Conservation (phyloP, 2,329 filamentous ascomycete genomes). For the Myriosclerotinia curreyana region DNA sequence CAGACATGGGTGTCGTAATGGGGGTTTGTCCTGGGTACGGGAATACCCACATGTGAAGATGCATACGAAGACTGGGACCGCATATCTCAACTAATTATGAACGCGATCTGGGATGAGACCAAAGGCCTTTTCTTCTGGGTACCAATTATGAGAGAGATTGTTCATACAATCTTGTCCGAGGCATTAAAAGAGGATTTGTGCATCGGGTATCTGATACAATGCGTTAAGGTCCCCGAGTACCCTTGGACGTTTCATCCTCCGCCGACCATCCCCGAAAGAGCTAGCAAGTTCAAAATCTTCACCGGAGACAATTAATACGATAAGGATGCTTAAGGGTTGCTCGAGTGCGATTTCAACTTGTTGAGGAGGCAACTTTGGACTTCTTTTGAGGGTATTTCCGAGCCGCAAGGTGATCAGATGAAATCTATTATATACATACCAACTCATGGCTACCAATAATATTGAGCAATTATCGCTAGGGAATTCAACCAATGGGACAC, state of each 20-base stretch:
- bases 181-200: constrained; percentile 8
- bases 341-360: neutral
- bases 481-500: neutral
- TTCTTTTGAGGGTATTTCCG: neutral
- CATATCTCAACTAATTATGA: constrained; percentile 11
- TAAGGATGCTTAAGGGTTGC: neutral
- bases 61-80: constrained; percentile 1
- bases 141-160: constrained; percentile 1
- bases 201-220: constrained; percentile 16
- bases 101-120: neutral
- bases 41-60: constrained; percentile 5
- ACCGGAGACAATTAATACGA: constrained; percentile 1
- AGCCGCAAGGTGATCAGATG: neutral
- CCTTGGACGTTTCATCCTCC: constrained; percentile 13
- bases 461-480: constrained; percentile 4
- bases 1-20: neutral
- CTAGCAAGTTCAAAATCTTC: constrained; percentile 6
- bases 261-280: constrained; percentile 2
- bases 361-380: neutral
- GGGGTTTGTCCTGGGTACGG: constrained; percentile 12
- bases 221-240: neutral
- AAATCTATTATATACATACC: constrained; percentile 6
- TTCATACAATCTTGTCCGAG: constrained; percentile 13
- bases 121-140: neutral
- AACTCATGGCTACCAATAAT: neutral